A percentile compares a stretch with the other conserved stretches of the same genome.
Evolutionary conservation across 345 rosid species (phyloP).

Genomic region (Gossypium thurberi): DNA sequence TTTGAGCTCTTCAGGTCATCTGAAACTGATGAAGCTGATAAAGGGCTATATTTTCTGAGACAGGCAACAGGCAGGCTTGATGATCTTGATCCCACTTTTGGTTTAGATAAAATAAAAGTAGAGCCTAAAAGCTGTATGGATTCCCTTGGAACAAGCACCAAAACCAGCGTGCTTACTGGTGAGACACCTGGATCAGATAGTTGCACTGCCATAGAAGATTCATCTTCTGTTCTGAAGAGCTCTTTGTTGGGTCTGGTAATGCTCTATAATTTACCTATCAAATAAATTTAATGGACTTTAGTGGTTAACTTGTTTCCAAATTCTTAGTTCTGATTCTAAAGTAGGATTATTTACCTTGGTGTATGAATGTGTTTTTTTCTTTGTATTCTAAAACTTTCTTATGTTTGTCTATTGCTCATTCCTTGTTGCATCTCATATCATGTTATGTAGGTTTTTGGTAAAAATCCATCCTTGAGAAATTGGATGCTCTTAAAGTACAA

Average conservation of each 20-base stretch:
- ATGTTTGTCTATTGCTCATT: conserved; percentile 13
- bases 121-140: conserved; percentile 30
- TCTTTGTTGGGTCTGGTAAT: conserved; percentile 83
- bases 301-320: neutral
- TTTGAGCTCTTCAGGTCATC: conserved; percentile 61
- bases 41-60: conserved; percentile 54
- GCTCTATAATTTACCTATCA: neutral
- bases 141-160: conserved; percentile 32
- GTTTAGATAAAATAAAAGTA: conserved; percentile 24
- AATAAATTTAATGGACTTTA: neutral
- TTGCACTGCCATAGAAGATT: conserved; percentile 25
- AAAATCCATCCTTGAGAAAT: conserved; percentile 47
- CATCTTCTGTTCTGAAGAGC: conserved; percentile 29
- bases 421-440: conserved; percentile 12
- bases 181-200: conserved; percentile 27
- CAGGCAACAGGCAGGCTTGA: conserved; percentile 46
- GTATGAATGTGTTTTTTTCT: neutral
- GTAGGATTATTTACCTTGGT: neutral
- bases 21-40: conserved; percentile 44
- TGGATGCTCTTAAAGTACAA: conserved; percentile 65
- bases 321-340: neutral
- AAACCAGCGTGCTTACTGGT: conserved; percentile 23
- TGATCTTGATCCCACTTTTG: conserved; percentile 25
- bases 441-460: conserved; percentile 58
- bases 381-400: neutral